These are phyloP conservation scores for Auricularia sp. DNA, from an alignment of 768 basidiomycete species.

Conservation along the genomic window DNA sequence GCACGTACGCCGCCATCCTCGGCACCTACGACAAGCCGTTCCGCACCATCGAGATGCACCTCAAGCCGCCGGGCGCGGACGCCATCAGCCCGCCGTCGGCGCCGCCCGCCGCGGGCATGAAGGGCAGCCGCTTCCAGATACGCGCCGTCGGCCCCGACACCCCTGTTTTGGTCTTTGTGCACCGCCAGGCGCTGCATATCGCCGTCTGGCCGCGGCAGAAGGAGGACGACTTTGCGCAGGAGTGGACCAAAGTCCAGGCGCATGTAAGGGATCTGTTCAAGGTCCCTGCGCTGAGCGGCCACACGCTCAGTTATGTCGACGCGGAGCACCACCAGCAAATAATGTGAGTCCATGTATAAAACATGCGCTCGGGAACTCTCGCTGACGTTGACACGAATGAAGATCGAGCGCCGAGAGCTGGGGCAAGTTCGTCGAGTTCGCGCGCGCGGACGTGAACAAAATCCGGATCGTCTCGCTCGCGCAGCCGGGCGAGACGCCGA, in stretches of 20 bases:
- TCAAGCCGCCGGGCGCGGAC: not conserved
- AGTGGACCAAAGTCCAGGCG: not conserved
- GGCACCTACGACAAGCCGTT: not conserved
- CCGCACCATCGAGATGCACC: not conserved
- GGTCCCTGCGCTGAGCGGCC: not conserved
- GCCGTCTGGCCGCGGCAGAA: not conserved
- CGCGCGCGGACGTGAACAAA: conserved; percentile 1
- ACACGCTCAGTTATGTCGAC: not conserved
- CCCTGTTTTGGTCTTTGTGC: not conserved
- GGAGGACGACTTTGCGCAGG: not conserved
- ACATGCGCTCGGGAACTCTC: not conserved
- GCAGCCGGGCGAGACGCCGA: not conserved
- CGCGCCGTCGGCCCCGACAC: not conserved
- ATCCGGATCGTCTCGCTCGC: not conserved
- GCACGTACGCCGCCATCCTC: not conserved
- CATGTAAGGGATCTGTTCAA: not conserved
- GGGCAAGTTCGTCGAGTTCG: not conserved
- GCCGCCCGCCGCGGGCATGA: not conserved
- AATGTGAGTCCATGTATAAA: not conserved
- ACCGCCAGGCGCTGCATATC: not conserved
- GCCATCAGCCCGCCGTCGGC: not conserved
- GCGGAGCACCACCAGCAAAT: not conserved
- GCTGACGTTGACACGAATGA: not conserved
- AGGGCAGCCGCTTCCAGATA: not conserved
- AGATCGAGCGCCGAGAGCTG: not conserved